Base-by-base conservation (phyloP, 2,329 filamentous ascomycete genomes). In the Arthrobotrys pseudoclavata region DNA sequence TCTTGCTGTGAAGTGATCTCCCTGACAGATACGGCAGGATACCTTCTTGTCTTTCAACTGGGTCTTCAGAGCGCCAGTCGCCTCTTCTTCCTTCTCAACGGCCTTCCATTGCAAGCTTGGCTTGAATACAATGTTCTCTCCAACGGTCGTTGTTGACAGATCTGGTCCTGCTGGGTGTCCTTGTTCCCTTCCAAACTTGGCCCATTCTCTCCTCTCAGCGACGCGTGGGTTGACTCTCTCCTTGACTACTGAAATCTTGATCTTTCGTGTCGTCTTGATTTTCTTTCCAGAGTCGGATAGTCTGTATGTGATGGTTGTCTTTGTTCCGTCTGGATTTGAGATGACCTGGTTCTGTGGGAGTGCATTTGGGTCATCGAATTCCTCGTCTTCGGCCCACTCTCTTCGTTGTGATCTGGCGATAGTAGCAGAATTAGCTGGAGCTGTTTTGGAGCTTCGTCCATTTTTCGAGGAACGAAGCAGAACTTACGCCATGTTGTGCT, bases 11-110 rank as follows among this genome's bases (percentile, higher is more conserved):
- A 98, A 99, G 90, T 99, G 96, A 88, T 99, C 96, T 84, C 95
- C 96, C 84, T 91, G 92, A 87, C 96, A 99, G 84, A 99, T 98
- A 88, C 96, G 92, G 86, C 96, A 99, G 89, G 98, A 98, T 88
- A 99, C 96, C 87, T 97, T 96, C 90, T 97, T 97, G 87, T 97
- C 94, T 89, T 96, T 97, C 83, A 98, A 88, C 86, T 92, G 91
- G 83, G 91, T 89, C 86, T 92, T 92, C 86, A 91, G 67, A 85
- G 91, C 89, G 82, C 91, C 90, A 85, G 92, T 91, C 83, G 88
- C 86, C 83, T 90, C 89, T 86, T 89, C 88, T 84, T 92, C 92
- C 86, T 93, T 92, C 84, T 91, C 91, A 81, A 92, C 92, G 83
- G 92, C 90, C 87, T 94, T 95, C 94, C 94, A 99, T 88, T 96